phyloP scores from a whole-genome alignment of 768 basidiomycete species.

The Lanmaoa rubissima region DNA sequence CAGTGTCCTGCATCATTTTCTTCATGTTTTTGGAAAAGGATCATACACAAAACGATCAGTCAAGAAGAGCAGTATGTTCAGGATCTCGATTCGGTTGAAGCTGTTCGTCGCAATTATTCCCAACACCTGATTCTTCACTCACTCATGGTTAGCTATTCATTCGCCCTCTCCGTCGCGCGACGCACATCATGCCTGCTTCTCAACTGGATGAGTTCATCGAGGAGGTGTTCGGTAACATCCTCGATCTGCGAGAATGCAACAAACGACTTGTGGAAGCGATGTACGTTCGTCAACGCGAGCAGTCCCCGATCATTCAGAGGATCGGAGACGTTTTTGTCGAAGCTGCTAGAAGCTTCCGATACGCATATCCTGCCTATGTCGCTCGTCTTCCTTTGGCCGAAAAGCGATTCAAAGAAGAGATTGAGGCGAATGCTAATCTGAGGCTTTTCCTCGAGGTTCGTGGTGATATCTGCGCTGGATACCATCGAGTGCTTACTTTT shows the following conservation, averaged over 20 bases:
- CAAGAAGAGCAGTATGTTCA: constrained; percentile 88
- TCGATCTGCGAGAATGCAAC: constrained; percentile 84
- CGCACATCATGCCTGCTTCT: constrained; percentile 54
- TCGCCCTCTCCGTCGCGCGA: constrained; percentile 48
- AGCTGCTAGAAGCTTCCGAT: constrained; percentile 83
- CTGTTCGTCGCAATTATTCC: constrained; percentile 38
- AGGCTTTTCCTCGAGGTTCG: constrained; percentile 81
- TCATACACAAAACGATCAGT: constrained; percentile 84
- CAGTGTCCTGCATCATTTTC: background rate
- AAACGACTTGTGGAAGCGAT: constrained; percentile 81
- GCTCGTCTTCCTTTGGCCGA: constrained; percentile 85
- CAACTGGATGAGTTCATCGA: constrained; percentile 82
- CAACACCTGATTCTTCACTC: constrained; percentile 34
- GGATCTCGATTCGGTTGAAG: constrained; percentile 82
- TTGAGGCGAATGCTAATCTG: constrained; percentile 78
- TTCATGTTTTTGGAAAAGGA: constrained; percentile 31
- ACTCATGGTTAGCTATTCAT: constrained; percentile 48
- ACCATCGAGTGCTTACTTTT: background rate
- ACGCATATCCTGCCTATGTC: constrained; percentile 82
- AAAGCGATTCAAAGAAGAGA: constrained; percentile 83
- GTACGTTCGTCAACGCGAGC: constrained; percentile 80
- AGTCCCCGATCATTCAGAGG: constrained; percentile 74
- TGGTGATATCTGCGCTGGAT: constrained; percentile 1
- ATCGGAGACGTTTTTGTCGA: constrained; percentile 90
- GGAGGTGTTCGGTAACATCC: constrained; percentile 86